Conservation (phyloP, 1,284 basidiomycete genomes). For the Papiliotrema fonsecae region DNA sequence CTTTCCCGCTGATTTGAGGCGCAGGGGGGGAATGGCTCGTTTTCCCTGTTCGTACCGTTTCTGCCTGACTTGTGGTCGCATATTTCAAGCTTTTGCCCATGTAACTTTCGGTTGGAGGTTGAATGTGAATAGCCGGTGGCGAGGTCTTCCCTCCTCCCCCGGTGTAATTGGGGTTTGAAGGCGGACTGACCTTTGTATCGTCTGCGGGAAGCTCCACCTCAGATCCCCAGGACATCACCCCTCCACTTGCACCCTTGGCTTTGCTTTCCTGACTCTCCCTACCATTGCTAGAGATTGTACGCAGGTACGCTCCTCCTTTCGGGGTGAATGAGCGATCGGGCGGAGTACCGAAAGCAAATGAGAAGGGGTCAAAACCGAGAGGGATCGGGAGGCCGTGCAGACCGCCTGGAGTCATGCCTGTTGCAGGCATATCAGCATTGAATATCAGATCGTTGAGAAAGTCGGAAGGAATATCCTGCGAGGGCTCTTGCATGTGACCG, state of each 20-base stretch:
- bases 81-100: conserved; percentile 7
- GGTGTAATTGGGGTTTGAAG: conserved; percentile 9
- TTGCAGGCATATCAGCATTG: conserved; percentile 11
- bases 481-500: neutral
- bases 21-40: too few species aligned
- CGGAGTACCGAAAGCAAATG: neutral
- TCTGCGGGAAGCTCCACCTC: conserved; percentile 36
- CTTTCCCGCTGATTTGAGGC: too few species aligned
- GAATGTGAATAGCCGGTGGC: conserved; percentile 36
- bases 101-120: conserved; percentile 38
- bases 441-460: conserved; percentile 30
- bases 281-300: conserved; percentile 3
- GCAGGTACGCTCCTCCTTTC: conserved; percentile 3
- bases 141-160: too few species aligned
- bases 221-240: conserved; percentile 32
- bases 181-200: conserved; percentile 15
- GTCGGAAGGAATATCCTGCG: conserved; percentile 17
- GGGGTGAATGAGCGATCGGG: neutral
- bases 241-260: neutral
- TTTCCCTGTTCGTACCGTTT: neutral
- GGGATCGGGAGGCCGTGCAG: conserved; percentile 1
- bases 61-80: conserved; percentile 7
- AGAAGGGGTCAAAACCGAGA: neutral
- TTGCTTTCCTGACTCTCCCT: neutral
- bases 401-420: conserved; percentile 4